Evolutionary conservation across 208 protist genomes (phyloP).

Genomic region (Blechomonas ayalai): DNA sequence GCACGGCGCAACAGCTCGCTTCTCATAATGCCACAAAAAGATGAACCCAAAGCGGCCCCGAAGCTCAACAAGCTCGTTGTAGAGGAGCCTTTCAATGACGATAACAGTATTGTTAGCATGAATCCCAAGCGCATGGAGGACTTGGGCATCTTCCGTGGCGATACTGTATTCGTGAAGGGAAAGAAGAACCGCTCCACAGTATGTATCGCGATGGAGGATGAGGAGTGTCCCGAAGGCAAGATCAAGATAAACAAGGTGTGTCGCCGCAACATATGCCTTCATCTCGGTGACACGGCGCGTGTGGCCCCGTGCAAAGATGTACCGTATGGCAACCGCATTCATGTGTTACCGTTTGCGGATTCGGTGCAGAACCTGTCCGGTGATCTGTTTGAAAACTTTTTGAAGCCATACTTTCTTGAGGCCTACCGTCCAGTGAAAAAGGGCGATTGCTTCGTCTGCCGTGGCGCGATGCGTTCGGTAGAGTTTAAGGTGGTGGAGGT

Average conservation of each 20-base stretch:
- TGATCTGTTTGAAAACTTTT: slow-evolving; percentile 99
- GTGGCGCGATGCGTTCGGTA: slow-evolving; percentile 97
- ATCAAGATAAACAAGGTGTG: slow-evolving; percentile 99
- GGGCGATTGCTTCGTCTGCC: slow-evolving; percentile 96
- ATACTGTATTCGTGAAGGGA: slow-evolving; percentile 97
- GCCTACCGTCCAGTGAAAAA: slow-evolving; percentile 99
- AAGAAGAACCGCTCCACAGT: slow-evolving; percentile 97
- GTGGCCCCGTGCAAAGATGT: slow-evolving; percentile 95
- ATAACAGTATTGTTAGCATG: slow-evolving; percentile 97
- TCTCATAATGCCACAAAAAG: too few species aligned
- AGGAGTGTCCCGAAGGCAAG: slow-evolving; percentile 90
- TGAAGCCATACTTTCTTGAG: slow-evolving; percentile 99
- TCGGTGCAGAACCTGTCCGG: slow-evolving; percentile 99
- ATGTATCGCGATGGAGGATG: slow-evolving; percentile 96
- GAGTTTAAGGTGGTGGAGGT: slow-evolving; percentile 99
- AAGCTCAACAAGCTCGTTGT: slow-evolving; percentile 97
- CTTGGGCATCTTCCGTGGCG: slow-evolving; percentile 98
- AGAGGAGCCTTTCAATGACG: slow-evolving; percentile 96
- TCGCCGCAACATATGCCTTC: slow-evolving; percentile 98
- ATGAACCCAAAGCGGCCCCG: slow-evolving; percentile 3
- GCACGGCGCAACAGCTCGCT: too few species aligned
- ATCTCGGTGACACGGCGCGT: slow-evolving; percentile 97
- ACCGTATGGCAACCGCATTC: slow-evolving; percentile 98
- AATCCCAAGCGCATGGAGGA: slow-evolving; percentile 94
- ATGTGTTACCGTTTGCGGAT: slow-evolving; percentile 99